These are phyloP conservation scores for button mushroom (Agaricus bisporus) DNA, from an alignment of 768 basidiomycete genomes.

Conservation along the genomic window DNA sequence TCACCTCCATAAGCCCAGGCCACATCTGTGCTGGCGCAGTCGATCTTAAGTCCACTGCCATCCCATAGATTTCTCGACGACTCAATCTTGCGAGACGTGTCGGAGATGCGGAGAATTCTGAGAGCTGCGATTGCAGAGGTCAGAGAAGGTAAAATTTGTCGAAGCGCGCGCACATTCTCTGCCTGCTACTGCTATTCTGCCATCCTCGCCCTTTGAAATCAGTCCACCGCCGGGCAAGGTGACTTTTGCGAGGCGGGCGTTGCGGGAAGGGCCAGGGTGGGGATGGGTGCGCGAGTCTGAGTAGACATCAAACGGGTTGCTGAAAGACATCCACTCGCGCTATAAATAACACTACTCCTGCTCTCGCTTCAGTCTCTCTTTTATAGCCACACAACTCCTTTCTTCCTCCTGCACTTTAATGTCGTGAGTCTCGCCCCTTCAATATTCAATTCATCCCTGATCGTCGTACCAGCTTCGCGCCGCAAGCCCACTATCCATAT, in stretches of 20 bases:
- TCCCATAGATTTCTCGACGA: conserved; percentile 75
- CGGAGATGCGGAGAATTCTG: conserved; percentile 52
- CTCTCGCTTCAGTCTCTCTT: too few species aligned
- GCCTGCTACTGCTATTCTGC: conserved; percentile 70
- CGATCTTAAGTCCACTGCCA: conserved; percentile 70
- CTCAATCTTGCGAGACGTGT: conserved; percentile 55
- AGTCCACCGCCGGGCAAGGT: conserved; percentile 58
- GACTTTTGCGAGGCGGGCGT: conserved; percentile 55
- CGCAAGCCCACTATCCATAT: too few species aligned
- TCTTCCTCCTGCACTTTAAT: not conserved
- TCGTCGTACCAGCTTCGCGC: too few species aligned
- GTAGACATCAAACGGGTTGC: conserved; percentile 27
- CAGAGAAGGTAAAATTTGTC: not conserved
- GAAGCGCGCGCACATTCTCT: conserved; percentile 54
- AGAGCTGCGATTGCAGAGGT: conserved; percentile 35
- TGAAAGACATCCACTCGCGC: conserved; percentile 11
- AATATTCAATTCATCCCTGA: too few species aligned
- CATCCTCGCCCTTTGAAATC: conserved; percentile 65
- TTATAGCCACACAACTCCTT: not conserved
- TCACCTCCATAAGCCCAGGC: conserved; percentile 71
- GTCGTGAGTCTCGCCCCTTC: not conserved
- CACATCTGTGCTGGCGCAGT: conserved; percentile 73
- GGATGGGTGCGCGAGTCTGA: conserved; percentile 37
- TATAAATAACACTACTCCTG: not conserved
- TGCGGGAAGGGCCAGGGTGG: conserved; percentile 37